These are phyloP conservation scores for Boletus edulis DNA, from an alignment of 768 basidiomycete species.

Conservation along the genomic window DNA sequence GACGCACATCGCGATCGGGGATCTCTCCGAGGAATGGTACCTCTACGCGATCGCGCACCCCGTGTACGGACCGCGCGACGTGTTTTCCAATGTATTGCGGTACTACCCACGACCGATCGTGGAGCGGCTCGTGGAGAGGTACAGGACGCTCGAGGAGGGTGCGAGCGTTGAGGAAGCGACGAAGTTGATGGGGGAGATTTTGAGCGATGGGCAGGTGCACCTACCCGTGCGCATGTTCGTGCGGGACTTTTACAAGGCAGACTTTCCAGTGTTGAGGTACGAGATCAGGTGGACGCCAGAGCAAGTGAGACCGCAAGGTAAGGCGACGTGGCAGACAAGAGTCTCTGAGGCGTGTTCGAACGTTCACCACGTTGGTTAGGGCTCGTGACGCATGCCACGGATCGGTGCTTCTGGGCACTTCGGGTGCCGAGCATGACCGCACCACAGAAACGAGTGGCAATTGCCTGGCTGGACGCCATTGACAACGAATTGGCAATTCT, in stretches of 20 bases:
- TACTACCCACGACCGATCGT: conserved; percentile 57
- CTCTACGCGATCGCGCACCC: conserved; percentile 72
- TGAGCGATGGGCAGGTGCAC: conserved; percentile 64
- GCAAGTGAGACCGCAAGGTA: conserved; percentile 53
- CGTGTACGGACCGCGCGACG: conserved; percentile 46
- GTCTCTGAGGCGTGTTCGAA: no score
- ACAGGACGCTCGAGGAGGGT: conserved; percentile 38
- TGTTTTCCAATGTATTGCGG: conserved; percentile 55
- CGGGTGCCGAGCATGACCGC: conserved; percentile 46
- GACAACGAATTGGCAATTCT: conserved; percentile 41
- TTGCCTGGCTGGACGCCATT: conserved; percentile 55
- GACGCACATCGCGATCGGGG: conserved; percentile 61
- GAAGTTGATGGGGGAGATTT: conserved; percentile 55
- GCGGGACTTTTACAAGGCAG: conserved; percentile 52
- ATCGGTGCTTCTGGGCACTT: conserved; percentile 62
- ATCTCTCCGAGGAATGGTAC: conserved; percentile 75
- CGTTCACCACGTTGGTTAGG: conserved; percentile 35
- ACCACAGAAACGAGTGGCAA: conserved; percentile 47
- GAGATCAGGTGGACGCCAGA: conserved; percentile 69
- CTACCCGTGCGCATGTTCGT: conserved; percentile 62
- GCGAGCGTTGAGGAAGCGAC: conserved; percentile 43
- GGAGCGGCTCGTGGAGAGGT: conserved; percentile 42
- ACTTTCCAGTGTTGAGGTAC: conserved; percentile 68
- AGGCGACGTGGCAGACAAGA: background rate
- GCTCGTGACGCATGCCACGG: conserved; percentile 69